phyloP scores from a whole-genome alignment of 257 asterid genomes.

The Nicotiana undulata region DNA sequence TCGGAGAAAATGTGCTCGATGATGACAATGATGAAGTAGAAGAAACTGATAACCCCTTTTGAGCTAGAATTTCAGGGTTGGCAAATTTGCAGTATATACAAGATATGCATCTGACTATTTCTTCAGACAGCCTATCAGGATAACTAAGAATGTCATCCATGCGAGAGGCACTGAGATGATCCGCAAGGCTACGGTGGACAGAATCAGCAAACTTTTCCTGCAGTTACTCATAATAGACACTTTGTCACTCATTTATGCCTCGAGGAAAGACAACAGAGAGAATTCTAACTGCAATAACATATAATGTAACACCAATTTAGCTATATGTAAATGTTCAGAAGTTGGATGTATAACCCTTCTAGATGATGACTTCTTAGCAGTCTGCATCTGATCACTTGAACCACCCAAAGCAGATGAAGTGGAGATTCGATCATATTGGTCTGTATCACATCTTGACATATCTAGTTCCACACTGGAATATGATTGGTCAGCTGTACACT shows the following conservation, averaged over 20 bases:
- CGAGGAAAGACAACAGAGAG: not conserved
- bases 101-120: conserved; percentile 63
- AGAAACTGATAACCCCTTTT: conserved; percentile 52
- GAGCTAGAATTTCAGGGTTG: conserved; percentile 21
- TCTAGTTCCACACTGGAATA: conserved; percentile 15
- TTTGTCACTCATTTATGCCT: conserved; percentile 5
- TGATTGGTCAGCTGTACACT: conserved; percentile 17
- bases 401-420: conserved; percentile 38
- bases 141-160: conserved; percentile 29
- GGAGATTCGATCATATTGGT: conserved; percentile 24
- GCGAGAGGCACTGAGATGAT: conserved; percentile 56
- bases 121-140: conserved; percentile 73
- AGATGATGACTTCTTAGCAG: conserved; percentile 35
- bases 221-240: conserved; percentile 12
- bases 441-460: conserved; percentile 11
- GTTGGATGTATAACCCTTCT: conserved; percentile 33
- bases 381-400: conserved; percentile 29
- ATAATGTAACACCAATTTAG: not conserved
- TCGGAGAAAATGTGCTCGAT: conserved; percentile 74
- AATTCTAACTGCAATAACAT: not conserved
- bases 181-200: conserved; percentile 57
- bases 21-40: conserved; percentile 70
- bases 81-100: conserved; percentile 82
- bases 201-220: conserved; percentile 51
- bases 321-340: conserved; percentile 3